phyloP scores from a whole-genome alignment of 108 stramenopile genomes.

The Nitzschia putrida region DNA sequence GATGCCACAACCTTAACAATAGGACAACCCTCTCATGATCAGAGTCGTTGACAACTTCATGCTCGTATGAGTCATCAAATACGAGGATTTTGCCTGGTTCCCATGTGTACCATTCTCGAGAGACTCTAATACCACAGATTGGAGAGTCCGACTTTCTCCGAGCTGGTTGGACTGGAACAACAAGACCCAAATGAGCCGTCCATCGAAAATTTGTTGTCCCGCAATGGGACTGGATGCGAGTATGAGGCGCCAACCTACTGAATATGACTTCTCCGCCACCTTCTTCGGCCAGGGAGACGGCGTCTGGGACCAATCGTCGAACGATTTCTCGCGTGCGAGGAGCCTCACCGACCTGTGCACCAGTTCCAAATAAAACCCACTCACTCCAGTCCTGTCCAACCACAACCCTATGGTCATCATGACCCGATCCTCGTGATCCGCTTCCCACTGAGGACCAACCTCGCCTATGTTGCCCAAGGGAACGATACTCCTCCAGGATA shows the following conservation, averaged over 20 bases:
- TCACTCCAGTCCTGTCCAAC: slow-evolving; percentile 63
- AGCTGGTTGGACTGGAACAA: slow-evolving; percentile 47
- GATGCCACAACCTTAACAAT: slow-evolving; percentile 78
- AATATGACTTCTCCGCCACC: slow-evolving; percentile 86
- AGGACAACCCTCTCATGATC: slow-evolving; percentile 61
- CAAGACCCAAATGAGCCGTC: slow-evolving; percentile 75
- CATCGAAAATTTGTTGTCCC: slow-evolving; percentile 71
- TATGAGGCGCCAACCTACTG: slow-evolving; percentile 61
- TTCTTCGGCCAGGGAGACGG: slow-evolving; percentile 55
- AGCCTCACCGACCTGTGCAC: slow-evolving; percentile 43
- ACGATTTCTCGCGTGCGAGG: slow-evolving; percentile 54
- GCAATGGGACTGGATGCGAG: slow-evolving; percentile 69
- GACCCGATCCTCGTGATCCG: slow-evolving; percentile 64
- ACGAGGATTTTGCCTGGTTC: slow-evolving; percentile 65
- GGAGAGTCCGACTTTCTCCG: not conserved
- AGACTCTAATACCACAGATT: slow-evolving; percentile 64
- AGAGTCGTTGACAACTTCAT: slow-evolving; percentile 77
- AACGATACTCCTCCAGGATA: slow-evolving; percentile 43
- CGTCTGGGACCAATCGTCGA: slow-evolving; percentile 53
- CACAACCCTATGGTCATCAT: slow-evolving; percentile 70
- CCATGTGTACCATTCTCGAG: slow-evolving; percentile 62
- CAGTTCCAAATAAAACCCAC: slow-evolving; percentile 79
- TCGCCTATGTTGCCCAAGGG: not conserved
- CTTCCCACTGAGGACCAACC: slow-evolving; percentile 58
- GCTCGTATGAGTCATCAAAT: slow-evolving; percentile 89